Conservation (phyloP, 2,329 filamentous ascomycete species). For the Trichoderma atroviride region DNA sequence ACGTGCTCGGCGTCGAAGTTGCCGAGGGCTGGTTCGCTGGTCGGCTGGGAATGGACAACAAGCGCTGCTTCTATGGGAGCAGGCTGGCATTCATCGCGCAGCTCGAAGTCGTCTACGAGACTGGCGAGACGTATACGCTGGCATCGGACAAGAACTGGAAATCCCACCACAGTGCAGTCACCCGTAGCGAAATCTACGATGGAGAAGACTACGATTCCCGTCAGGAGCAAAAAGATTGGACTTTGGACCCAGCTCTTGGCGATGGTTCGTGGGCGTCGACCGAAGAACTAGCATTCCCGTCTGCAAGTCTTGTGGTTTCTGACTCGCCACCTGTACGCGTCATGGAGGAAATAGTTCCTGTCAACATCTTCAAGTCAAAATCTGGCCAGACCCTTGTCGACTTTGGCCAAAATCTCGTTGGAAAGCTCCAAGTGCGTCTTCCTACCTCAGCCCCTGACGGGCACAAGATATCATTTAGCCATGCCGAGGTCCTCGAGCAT, state of each 20-base stretch:
- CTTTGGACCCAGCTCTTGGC: conserved; percentile 23
- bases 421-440: conserved; percentile 45
- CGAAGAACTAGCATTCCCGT: conserved; percentile 29
- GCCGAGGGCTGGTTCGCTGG: conserved; percentile 53
- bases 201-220: conserved; percentile 54
- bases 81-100: conserved; percentile 44
- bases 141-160: conserved; percentile 46
- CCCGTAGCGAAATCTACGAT: conserved; percentile 52
- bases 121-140: conserved; percentile 37
- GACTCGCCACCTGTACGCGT: conserved; percentile 50
- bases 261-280: not conserved
- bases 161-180: conserved; percentile 39
- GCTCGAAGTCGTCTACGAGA: conserved; percentile 41
- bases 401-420: conserved; percentile 62
- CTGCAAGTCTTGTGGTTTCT: conserved; percentile 43
- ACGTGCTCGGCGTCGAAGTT: conserved; percentile 45
- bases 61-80: conserved; percentile 43
- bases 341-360: conserved; percentile 37
- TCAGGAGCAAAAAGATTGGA: conserved; percentile 37
- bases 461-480: conserved; percentile 49
- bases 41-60: conserved; percentile 41
- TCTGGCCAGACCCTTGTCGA: conserved; percentile 53
- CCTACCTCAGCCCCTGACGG: conserved; percentile 35
- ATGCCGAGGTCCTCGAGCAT: conserved; percentile 59
- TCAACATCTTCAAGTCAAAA: conserved; percentile 38